Conservation (phyloP, 2,329 filamentous ascomycete genomes). For the Curvularia sp. region DNA sequence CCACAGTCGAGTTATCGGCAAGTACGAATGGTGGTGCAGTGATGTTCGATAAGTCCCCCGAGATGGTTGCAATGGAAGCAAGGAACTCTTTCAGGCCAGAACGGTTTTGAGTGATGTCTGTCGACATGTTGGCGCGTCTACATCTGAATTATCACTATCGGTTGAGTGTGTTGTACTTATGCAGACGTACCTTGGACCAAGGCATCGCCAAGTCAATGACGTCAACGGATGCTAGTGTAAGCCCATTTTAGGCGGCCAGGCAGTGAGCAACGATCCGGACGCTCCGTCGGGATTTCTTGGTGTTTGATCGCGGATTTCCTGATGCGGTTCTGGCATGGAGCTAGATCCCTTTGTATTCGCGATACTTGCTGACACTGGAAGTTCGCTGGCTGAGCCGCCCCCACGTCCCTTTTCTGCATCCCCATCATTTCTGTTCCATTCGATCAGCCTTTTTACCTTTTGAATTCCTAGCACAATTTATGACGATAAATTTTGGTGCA, state of each 20-base stretch:
- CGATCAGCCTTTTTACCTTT: background rate
- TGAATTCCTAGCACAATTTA: background rate
- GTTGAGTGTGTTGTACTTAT: constrained; percentile 4
- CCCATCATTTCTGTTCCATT: background rate
- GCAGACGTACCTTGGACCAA: background rate
- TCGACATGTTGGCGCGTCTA: constrained; percentile 20
- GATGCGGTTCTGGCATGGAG: background rate
- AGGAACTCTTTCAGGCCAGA: constrained; percentile 45
- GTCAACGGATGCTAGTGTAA: constrained; percentile 11
- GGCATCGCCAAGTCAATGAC: constrained; percentile 19
- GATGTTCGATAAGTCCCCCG: constrained; percentile 56
- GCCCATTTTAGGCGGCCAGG: constrained; percentile 3
- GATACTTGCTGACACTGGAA: background rate
- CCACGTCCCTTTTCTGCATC: background rate
- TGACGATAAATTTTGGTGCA: background rate
- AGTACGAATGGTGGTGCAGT: constrained; percentile 57
- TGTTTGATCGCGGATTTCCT: constrained; percentile 3
- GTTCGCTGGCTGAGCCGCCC: background rate
- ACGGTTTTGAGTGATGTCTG: constrained; percentile 37
- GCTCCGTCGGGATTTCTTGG: constrained; percentile 6
- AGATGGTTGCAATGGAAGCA: constrained; percentile 54
- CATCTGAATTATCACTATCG: background rate
- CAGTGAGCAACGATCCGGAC: constrained; percentile 8
- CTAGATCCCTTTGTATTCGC: background rate
- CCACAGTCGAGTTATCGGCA: constrained; percentile 54